These are phyloP conservation scores for Lactarius vividus DNA, from an alignment of 768 basidiomycete species.

Conservation along the genomic window DNA sequence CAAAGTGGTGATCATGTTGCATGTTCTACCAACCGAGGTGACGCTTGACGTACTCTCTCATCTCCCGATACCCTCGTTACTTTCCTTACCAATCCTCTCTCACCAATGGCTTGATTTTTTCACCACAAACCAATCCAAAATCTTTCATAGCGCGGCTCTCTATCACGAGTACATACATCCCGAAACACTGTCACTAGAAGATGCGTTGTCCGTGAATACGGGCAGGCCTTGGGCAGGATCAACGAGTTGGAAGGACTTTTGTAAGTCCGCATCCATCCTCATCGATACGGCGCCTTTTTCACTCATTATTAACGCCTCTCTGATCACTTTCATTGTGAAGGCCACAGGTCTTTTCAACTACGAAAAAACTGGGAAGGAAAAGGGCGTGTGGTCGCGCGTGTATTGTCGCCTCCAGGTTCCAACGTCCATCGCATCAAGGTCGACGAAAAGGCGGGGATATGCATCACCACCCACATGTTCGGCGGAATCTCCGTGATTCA, in stretches of 20 bases:
- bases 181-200: constrained; percentile 31
- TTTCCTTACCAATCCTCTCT: constrained; percentile 31
- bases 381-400: constrained; percentile 40
- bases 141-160: constrained; percentile 56
- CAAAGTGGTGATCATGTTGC: no score
- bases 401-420: constrained; percentile 36
- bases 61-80: constrained; percentile 47
- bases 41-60: constrained; percentile 47
- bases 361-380: constrained; percentile 55
- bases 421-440: constrained; percentile 74
- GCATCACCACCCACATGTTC: constrained; percentile 52
- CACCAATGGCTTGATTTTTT: constrained; percentile 38
- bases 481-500: constrained; percentile 64
- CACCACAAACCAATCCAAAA: constrained; percentile 41
- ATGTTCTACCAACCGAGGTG: constrained; percentile 53
- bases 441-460: constrained; percentile 57
- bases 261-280: constrained; percentile 29
- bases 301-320: neutral
- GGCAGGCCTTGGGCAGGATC: neutral
- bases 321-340: constrained; percentile 34
- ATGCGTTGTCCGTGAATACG: constrained; percentile 35
- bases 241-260: neutral
- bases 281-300: constrained; percentile 9
- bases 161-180: constrained; percentile 33
- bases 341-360: constrained; percentile 44